These are phyloP conservation scores for Escallonia herrerae DNA, from an alignment of 129 eudicot genomes.

Conservation along the genomic window DNA sequence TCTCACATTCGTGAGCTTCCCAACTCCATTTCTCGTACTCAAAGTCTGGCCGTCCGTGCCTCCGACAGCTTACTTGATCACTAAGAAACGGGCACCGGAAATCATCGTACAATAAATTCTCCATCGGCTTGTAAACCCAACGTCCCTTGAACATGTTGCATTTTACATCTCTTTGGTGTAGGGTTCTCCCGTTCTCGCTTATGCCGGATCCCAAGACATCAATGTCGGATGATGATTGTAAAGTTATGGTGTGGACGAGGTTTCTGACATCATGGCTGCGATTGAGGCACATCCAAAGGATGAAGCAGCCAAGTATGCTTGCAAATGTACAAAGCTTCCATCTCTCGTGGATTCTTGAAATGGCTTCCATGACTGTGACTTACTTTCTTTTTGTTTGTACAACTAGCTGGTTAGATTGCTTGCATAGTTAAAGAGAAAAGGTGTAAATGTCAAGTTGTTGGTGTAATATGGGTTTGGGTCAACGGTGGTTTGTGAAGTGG, in stretches of 20 bases:
- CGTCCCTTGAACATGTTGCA: constrained; percentile 14
- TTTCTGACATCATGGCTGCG: background rate
- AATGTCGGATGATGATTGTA: background rate
- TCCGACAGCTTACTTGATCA: constrained; percentile 2
- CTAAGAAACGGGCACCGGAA: constrained; percentile 7
- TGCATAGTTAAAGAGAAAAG: too few species aligned
- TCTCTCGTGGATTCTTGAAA: background rate
- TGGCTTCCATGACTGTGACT: background rate
- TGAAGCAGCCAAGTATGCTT: background rate
- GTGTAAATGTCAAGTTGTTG: too few species aligned
- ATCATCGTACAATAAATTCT: background rate
- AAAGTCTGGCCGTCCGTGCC: constrained; percentile 16
- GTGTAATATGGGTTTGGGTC: too few species aligned
- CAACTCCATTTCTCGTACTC: constrained; percentile 15
- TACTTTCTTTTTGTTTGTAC: background rate
- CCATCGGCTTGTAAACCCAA: constrained; percentile 5
- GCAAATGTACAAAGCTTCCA: background rate
- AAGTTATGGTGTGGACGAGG: background rate
- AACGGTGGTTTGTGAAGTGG: too few species aligned
- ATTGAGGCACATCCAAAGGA: background rate
- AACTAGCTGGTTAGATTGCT: too few species aligned
- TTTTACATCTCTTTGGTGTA: background rate
- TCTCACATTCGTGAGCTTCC: constrained; percentile 14
- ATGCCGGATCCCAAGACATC: background rate
- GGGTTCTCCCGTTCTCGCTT: background rate